These are phyloP conservation scores for Sisymbrium irio DNA, from an alignment of 345 rosid genomes.

Conservation along the genomic window DNA sequence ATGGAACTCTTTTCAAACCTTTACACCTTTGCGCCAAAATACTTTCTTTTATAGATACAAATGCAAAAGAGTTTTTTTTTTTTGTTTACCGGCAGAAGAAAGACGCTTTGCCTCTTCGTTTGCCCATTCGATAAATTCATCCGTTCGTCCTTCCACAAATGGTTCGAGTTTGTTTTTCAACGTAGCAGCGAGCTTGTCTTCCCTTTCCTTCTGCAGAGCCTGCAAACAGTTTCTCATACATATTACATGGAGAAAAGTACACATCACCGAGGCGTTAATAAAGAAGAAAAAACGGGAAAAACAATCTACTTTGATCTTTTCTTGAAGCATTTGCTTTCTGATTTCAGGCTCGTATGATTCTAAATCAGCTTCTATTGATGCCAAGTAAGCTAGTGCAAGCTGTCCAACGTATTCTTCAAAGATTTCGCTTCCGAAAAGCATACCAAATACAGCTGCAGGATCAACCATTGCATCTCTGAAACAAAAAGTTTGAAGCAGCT, in stretches of 20 bases:
- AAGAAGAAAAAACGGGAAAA: conserved; percentile 23
- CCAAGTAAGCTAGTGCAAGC: conserved; percentile 65
- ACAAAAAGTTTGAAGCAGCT: conserved; percentile 32
- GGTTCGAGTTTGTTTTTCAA: conserved; percentile 72
- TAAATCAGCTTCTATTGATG: conserved; percentile 54
- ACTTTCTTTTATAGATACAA: background rate
- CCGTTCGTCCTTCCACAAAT: conserved; percentile 57
- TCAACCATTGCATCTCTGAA: conserved; percentile 86
- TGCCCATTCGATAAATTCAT: conserved; percentile 72
- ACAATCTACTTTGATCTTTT: conserved; percentile 61
- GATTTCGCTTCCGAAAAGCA: conserved; percentile 84
- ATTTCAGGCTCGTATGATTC: conserved; percentile 48
- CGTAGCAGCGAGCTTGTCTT: conserved; percentile 52
- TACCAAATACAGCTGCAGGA: conserved; percentile 87
- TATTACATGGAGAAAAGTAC: background rate
- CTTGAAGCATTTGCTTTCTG: conserved; percentile 52
- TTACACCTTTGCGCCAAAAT: background rate
- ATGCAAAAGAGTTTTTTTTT: background rate
- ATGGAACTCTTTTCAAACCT: background rate
- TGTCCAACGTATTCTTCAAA: conserved; percentile 94
- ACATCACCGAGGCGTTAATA: background rate
- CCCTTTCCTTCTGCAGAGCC: conserved; percentile 78
- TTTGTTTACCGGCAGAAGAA: conserved; percentile 57
- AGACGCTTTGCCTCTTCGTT: conserved; percentile 71
- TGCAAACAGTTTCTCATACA: conserved; percentile 23